Evolutionary conservation across 345 rosid genomes (phyloP).

Genomic region (Dimocarpus longan): DNA sequence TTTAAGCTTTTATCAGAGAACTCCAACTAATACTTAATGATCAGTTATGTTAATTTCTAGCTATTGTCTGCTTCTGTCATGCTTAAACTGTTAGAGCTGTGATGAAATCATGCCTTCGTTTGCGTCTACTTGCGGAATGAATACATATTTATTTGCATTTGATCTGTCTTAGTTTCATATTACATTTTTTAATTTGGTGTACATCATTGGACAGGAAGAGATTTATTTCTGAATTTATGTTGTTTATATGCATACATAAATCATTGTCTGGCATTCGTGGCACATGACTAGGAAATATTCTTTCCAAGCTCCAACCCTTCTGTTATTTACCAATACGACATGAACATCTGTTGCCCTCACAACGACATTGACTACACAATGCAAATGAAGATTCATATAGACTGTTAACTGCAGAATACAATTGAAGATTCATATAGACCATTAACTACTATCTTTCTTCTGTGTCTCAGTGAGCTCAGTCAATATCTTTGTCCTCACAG

Average conservation of each 20-base stretch:
- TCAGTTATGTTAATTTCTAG: not conserved
- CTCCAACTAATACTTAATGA: not conserved
- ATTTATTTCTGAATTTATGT: not conserved
- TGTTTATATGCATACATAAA: not conserved
- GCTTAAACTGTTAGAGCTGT: not conserved
- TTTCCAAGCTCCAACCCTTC: not conserved
- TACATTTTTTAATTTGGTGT: not conserved
- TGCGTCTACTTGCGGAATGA: not conserved
- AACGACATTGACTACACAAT: not conserved
- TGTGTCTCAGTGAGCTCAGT: constrained; percentile 11
- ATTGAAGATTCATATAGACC: not conserved
- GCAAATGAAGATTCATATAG: not conserved
- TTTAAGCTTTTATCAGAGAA: not conserved
- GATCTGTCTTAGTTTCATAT: not conserved
- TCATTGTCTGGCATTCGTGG: too few relatives aligned
- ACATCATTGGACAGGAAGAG: not conserved
- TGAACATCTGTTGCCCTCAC: not conserved
- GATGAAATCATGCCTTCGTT: not conserved
- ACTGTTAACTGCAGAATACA: not conserved
- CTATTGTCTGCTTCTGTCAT: not conserved
- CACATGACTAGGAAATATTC: not conserved
- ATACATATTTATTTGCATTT: not conserved
- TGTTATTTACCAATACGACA: not conserved
- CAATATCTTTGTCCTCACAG: not conserved
- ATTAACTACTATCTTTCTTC: constrained; percentile 8